A percentile compares a stretch with the other conserved stretches of the same genome.
phyloP scores from a whole-genome alignment of 2,329 filamentous ascomycete genomes.

The Gnomoniopsis sp. region DNA sequence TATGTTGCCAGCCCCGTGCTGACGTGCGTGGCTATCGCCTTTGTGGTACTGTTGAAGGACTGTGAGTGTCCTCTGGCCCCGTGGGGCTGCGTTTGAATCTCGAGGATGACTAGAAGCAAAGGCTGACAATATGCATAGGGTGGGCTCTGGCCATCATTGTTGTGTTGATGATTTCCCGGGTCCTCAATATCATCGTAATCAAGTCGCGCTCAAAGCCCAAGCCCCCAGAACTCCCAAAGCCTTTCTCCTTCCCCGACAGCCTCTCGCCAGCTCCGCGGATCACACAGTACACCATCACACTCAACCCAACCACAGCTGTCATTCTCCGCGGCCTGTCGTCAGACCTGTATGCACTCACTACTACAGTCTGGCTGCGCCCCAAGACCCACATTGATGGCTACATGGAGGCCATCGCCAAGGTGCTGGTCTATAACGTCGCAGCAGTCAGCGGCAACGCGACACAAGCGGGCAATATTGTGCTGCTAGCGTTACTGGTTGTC shows the following conservation, averaged over 20 bases:
- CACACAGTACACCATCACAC: constrained; percentile 15
- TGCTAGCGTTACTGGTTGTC: constrained; percentile 49
- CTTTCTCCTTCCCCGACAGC: constrained; percentile 7
- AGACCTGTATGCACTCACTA: constrained; percentile 58
- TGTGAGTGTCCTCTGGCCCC: constrained; percentile 27
- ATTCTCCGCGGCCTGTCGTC: constrained; percentile 50
- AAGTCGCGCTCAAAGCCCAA: constrained; percentile 41
- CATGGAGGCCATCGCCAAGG: constrained; percentile 49
- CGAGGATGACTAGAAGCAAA: neutral
- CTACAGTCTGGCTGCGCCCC: constrained; percentile 51
- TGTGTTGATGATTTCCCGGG: constrained; percentile 49
- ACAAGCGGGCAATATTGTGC: constrained; percentile 47
- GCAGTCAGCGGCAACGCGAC: constrained; percentile 53
- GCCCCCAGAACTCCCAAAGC: neutral
- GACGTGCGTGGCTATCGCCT: constrained; percentile 39
- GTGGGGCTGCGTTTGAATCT: neutral
- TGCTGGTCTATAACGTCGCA: constrained; percentile 57
- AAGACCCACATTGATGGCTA: constrained; percentile 49
- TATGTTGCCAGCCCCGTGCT: constrained; percentile 46
- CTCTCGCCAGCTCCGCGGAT: constrained; percentile 19
- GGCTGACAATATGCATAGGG: constrained; percentile 28
- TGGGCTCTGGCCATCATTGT: constrained; percentile 47
- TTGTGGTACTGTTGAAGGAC: constrained; percentile 46
- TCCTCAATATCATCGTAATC: constrained; percentile 55
- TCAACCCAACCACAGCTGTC: constrained; percentile 27